Base-by-base conservation (phyloP, 2,329 filamentous ascomycete genomes). In the Penicillium sp. region DNA sequence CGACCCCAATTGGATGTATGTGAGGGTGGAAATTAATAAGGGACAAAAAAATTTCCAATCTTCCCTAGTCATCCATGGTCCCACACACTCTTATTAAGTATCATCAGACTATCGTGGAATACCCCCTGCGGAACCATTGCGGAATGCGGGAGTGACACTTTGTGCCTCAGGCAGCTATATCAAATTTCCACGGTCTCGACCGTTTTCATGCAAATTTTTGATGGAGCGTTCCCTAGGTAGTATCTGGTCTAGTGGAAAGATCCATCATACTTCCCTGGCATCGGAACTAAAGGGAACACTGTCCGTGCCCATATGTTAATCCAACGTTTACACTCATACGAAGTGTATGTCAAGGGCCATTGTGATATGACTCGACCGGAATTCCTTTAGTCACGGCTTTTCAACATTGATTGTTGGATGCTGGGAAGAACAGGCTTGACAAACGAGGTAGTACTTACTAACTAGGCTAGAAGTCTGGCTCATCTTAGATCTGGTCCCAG, bases 141-240 rank as follows among this genome's bases (percentile, higher is more conserved):
- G 59, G 56, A 54, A 54, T 16, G 37, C 57, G 57, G 57, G 31
- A 45, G 42, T 54, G 47, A 52, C 58, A 55, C 14, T 26, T 16
- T 14, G 2, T 50, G 60, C 60, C 60, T 60, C 31, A 60, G 60
- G 57, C 60, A 4, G 4, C n/a, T 10, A 23, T 13, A 42, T 42
- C n/a, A 33, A 23, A 9, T 19, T 29, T 14, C 14, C 58, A 46
- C 5, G 35, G 50, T 43, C 57, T 45, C 46, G 54, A 56, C 57
- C 54, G 57, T 62, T 62, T 62, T 53, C 57, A 50, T 54, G 47
- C 19, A 23, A 31, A 39, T 39, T 23, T 14, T 42, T 9, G 11
- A 42, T 42, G 19, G 19, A 21, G 10, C 39, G 26, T 25, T 47
- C 16, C 21, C 45, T 31, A 46, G 39, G 39, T 45, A 42, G 39